phyloP scores from a whole-genome alignment of 129 eudicot species.

The Tagetes erecta region DNA sequence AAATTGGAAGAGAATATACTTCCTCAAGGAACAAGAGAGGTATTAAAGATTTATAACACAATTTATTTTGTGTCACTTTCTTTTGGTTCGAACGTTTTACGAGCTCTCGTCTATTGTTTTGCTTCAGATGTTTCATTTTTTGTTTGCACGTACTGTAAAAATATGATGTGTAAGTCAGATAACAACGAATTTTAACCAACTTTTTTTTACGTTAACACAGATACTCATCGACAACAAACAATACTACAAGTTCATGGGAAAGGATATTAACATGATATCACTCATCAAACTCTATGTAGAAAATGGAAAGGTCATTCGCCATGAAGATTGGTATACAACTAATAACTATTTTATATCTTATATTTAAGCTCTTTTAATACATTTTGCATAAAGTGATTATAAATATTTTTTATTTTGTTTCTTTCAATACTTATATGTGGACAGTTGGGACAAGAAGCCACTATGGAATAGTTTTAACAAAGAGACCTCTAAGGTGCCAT shows the following conservation, averaged over 20 bases:
- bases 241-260: conserved; percentile 76
- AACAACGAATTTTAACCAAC: background rate
- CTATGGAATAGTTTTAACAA: conserved; percentile 36
- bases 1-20: conserved; percentile 51
- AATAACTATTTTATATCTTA: background rate
- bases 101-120: background rate
- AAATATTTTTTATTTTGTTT: background rate
- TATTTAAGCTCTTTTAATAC: background rate
- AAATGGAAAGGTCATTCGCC: conserved; percentile 74
- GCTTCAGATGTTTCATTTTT: background rate
- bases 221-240: conserved; percentile 80
- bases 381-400: background rate
- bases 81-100: background rate
- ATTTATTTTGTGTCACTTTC: conserved; percentile 1
- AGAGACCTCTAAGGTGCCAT: conserved; percentile 55
- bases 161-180: too few relatives aligned
- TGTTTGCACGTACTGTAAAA: background rate
- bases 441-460: conserved; percentile 91
- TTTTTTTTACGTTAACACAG: conserved; percentile 25
- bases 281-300: conserved; percentile 70
- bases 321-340: conserved; percentile 66
- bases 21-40: conserved; percentile 79
- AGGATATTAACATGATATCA: conserved; percentile 69
- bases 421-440: background rate
- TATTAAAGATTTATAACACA: conserved; percentile 13